phyloP scores from a whole-genome alignment of 305 asterid species.

The Rubia peregrina region DNA sequence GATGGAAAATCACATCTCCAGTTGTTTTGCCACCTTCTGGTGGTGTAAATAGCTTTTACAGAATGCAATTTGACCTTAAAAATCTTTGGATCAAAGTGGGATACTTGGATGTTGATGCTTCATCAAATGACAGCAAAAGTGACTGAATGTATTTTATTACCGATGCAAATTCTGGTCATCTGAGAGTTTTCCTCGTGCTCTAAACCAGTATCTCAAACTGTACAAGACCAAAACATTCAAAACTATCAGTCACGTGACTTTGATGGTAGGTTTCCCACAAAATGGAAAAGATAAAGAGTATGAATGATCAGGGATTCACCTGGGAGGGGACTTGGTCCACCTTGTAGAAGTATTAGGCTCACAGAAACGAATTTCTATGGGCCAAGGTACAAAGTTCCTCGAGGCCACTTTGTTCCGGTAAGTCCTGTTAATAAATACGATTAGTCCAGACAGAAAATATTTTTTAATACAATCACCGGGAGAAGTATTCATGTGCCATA shows the following conservation, averaged over 20 bases:
- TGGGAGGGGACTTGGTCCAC: conserved; percentile 79
- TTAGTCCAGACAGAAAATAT: neutral
- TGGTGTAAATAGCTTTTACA: neutral
- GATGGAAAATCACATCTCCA: neutral
- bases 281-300: conserved; percentile 15
- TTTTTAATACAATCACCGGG: neutral
- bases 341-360: conserved; percentile 60
- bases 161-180: conserved; percentile 96
- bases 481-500: neutral
- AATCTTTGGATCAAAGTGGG: neutral
- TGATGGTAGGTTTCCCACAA: conserved; percentile 7
- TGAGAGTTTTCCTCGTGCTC: conserved; percentile 89
- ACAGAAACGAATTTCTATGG: conserved; percentile 85
- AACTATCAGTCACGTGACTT: conserved; percentile 5
- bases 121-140: neutral
- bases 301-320: conserved; percentile 34
- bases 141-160: conserved; percentile 28
- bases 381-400: conserved; percentile 73
- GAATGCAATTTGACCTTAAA: neutral
- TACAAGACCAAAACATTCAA: conserved; percentile 11
- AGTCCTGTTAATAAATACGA: conserved; percentile 44
- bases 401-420: conserved; percentile 87
- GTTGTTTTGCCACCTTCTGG: neutral
- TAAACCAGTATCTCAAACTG: conserved; percentile 96
- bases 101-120: neutral